Evolutionary conservation across 2,329 filamentous ascomycete genomes (phyloP), one percentile per base, ranked within the genome.

Genomic region (Trichophaea hybrida): DNA sequence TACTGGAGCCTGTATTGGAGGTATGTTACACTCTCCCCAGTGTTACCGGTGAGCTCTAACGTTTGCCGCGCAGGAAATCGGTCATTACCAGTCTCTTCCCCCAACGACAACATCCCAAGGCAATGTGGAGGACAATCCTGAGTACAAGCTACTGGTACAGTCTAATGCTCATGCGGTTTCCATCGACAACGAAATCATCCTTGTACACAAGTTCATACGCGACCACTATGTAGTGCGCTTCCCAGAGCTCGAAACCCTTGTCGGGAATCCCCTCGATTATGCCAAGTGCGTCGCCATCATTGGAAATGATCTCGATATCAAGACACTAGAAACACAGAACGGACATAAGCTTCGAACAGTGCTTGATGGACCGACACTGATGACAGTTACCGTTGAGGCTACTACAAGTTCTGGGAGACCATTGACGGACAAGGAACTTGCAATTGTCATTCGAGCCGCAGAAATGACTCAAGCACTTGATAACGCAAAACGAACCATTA

Each of bases 181-280:
- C 64, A 96, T 97, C 66, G 90, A 95, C 67, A 88, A 87, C 70
- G 91, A 97, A 72, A 86, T 97, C 50, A 86, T 86, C 37, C 80
- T 93, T 6, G 87, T 97, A 24, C 93, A 98, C 77, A 98, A 98
- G 74, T 94, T 88, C 72, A 88, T 96, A 61, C 82, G 91, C 69
- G 93, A 98, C 69, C 88, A 96, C 73, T 98, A 98, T 74, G 95
- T 90, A 7, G 79, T 86, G 15, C 82, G 91, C 62, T 98, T 97
- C 69, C 91, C 93, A 0, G 91, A 96, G 73, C 80, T 98, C 44
- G 93, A 98, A 72, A 81, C 80, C 15, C 80, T 98, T 37, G 85
- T 98, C 61, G 88, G 87, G 59, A 95, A 91, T 68, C 89, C 93
- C 1, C 78, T 97, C 55, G 88, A 96, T 71, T 98, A 96, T 74